phyloP scores from a whole-genome alignment of 768 basidiomycete species.

The Pisolithus albus region DNA sequence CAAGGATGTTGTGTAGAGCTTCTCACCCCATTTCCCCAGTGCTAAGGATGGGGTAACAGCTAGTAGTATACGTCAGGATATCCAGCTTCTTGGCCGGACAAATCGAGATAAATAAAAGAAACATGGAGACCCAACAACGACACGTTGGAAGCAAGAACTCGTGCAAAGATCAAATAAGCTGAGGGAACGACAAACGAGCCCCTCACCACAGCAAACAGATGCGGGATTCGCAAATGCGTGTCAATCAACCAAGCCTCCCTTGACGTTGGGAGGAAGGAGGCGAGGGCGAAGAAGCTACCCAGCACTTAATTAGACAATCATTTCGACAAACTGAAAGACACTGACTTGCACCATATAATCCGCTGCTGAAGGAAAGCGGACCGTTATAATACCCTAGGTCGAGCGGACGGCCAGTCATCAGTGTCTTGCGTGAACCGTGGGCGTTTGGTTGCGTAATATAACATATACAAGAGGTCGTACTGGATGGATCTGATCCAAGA shows the following conservation, averaged over 20 bases:
- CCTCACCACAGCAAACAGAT: conserved; percentile 1
- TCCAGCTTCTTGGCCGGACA: conserved; percentile 4
- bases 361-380: too few relatives aligned
- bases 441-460: too few relatives aligned
- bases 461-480: conserved; percentile 7
- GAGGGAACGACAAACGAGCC: not conserved
- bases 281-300: conserved; percentile 28
- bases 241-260: conserved; percentile 51
- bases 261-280: conserved; percentile 41
- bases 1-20: too few relatives aligned
- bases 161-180: not conserved
- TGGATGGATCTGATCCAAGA: conserved; percentile 24
- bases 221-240: conserved; percentile 34
- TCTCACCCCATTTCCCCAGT: too few relatives aligned
- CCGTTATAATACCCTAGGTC: too few relatives aligned
- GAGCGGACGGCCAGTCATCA: too few relatives aligned
- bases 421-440: too few relatives aligned
- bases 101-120: conserved; percentile 5
- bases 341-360: too few relatives aligned
- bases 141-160: conserved; percentile 6
- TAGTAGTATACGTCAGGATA: too few relatives aligned
- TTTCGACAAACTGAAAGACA: conserved; percentile 8
- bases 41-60: too few relatives aligned
- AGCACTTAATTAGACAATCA: conserved; percentile 16
- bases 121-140: not conserved